Evolutionary conservation across 208 protist genomes (phyloP).

Genomic region (Crithidia fasciculata): DNA sequence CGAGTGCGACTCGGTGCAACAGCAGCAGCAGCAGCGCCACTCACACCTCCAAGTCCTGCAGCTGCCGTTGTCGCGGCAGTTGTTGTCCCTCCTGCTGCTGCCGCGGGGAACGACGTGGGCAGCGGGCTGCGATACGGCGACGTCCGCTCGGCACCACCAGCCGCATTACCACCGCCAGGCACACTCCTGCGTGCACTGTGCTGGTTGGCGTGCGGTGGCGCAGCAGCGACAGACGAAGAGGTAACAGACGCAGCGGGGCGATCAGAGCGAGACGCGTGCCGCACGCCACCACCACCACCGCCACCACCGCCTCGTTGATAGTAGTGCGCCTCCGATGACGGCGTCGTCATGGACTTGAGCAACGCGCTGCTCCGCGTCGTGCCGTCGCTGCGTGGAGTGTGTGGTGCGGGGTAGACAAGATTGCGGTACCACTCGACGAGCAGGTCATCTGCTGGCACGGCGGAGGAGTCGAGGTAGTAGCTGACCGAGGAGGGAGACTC

Average conservation of each 20-base stretch:
- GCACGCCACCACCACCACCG: neutral
- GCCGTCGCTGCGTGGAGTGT: slow-evolving; percentile 10
- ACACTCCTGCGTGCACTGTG: neutral
- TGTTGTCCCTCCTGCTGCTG: too few species aligned
- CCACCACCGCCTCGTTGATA: neutral
- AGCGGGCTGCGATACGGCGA: too few species aligned
- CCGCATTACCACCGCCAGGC: too few species aligned
- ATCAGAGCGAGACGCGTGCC: neutral
- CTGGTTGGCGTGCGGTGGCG: neutral
- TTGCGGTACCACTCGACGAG: slow-evolving; percentile 51
- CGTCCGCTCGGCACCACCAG: too few species aligned
- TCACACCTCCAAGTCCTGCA: too few species aligned
- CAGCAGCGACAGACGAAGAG: neutral
- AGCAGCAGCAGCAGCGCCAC: too few species aligned
- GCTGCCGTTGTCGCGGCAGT: too few species aligned
- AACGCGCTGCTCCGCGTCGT: neutral
- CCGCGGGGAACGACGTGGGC: too few species aligned
- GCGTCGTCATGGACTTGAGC: neutral
- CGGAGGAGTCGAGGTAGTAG: slow-evolving; percentile 42
- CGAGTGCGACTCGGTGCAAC: too few species aligned
- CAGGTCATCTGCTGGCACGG: slow-evolving; percentile 40
- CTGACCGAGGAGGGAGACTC: slow-evolving; percentile 32
- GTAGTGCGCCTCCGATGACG: neutral
- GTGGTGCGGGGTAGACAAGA: slow-evolving; percentile 33
- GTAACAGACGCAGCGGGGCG: neutral